Evolutionary conservation across 2,329 filamentous ascomycete species (phyloP).

Genomic region (Triangularia setosa): DNA sequence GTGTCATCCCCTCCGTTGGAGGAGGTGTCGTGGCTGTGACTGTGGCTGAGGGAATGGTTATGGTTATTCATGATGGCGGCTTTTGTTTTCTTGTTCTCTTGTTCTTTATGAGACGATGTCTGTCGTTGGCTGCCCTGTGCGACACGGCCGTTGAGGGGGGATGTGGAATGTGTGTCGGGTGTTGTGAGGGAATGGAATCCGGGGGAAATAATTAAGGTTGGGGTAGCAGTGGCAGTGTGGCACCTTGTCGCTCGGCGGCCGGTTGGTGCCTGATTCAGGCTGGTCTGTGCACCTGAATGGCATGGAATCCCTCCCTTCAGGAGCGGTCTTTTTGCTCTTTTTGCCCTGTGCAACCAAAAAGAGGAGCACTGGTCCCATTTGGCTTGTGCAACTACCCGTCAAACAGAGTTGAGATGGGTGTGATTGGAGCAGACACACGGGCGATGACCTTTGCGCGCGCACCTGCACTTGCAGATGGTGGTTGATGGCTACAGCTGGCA

Average conservation of each 20-base stretch:
- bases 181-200: not conserved
- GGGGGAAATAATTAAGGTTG: not conserved
- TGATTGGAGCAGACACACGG: not conserved
- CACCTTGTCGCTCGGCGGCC: not conserved
- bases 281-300: not conserved
- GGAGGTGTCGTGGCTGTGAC: not conserved
- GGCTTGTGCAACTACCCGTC: not conserved
- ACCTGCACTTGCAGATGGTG: no score
- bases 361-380: not conserved
- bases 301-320: no score
- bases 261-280: not conserved
- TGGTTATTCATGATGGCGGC: slow-evolving; percentile 13
- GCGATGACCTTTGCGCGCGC: no score
- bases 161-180: not conserved
- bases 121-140: not conserved
- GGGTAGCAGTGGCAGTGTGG: not conserved
- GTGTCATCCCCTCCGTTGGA: slow-evolving; percentile 4
- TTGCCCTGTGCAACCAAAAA: no score
- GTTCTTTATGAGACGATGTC: not conserved
- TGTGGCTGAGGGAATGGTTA: not conserved
- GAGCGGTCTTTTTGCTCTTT: no score
- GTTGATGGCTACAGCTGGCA: no score
- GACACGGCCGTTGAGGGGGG: not conserved
- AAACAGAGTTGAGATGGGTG: not conserved
- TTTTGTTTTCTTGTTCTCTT: no score